Evolutionary conservation across 1,284 basidiomycete species (phyloP).

Genomic region (Volvariella surrecta): DNA sequence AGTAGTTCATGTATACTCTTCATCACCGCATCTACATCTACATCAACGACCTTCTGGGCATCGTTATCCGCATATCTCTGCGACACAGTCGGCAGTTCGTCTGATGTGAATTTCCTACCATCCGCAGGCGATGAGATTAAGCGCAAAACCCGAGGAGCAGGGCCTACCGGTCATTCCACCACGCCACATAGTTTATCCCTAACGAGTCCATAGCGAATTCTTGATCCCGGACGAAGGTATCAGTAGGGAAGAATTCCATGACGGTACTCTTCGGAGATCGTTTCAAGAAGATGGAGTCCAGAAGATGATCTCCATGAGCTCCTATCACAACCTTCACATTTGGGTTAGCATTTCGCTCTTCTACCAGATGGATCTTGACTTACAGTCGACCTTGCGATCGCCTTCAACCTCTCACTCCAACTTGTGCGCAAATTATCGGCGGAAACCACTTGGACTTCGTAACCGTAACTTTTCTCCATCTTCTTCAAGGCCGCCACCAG

Average conservation of each 20-base stretch:
- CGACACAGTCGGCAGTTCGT: conserved; percentile 21
- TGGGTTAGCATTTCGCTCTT: background rate
- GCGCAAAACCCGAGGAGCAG: background rate
- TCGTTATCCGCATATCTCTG: conserved; percentile 29
- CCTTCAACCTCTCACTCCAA: conserved; percentile 54
- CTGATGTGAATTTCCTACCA: conserved; percentile 21
- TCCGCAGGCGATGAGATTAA: conserved; percentile 22
- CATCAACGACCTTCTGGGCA: conserved; percentile 33
- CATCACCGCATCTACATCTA: conserved; percentile 41
- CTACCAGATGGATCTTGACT: conserved; percentile 16
- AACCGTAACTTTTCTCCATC: conserved; percentile 44
- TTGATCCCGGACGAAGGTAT: conserved; percentile 66
- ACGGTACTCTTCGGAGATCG: conserved; percentile 46
- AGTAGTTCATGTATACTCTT: conserved; percentile 29
- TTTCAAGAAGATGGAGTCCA: conserved; percentile 68
- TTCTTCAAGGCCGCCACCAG: conserved; percentile 37
- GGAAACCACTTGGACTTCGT: conserved; percentile 61
- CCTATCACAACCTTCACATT: conserved; percentile 56
- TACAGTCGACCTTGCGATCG: conserved; percentile 68
- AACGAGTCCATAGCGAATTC: conserved; percentile 55
- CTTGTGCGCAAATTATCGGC: conserved; percentile 37
- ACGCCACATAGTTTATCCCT: conserved; percentile 68
- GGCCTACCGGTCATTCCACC: conserved; percentile 53
- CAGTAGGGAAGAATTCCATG: conserved; percentile 76
- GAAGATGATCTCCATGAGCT: conserved; percentile 63